A percentile compares a stretch with the other conserved stretches of the same genome.
These are phyloP conservation scores for Ramaria sp. DNA, from an alignment of 768 basidiomycete species.

Conservation along the genomic window DNA sequence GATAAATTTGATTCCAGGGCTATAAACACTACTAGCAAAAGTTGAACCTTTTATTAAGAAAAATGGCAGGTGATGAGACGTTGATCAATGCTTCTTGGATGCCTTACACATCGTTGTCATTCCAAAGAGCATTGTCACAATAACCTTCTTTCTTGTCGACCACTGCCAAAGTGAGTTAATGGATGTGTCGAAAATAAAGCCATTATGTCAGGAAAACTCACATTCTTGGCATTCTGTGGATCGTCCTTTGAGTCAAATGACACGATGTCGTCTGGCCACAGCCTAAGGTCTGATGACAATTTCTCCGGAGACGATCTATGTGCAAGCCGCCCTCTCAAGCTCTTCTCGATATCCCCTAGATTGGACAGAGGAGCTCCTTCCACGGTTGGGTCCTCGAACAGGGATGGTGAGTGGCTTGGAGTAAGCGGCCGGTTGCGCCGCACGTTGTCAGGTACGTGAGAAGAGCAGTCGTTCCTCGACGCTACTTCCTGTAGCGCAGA, in stretches of 20 bases:
- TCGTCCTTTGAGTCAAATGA: conserved; percentile 16
- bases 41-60: conserved; percentile 14
- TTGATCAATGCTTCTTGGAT: neutral
- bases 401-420: neutral
- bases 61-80: neutral
- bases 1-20: conserved; percentile 16
- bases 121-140: conserved; percentile 18
- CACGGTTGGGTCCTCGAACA: neutral
- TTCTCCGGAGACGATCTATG: too few species aligned
- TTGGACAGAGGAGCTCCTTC: neutral
- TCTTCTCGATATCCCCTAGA: neutral
- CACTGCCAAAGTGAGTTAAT: conserved; percentile 2
- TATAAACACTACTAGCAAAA: conserved; percentile 21
- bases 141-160: conserved; percentile 13
- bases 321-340: neutral
- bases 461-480: neutral
- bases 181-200: neutral
- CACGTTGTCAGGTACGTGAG: neutral
- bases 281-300: conserved; percentile 7
- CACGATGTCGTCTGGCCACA: conserved; percentile 16
- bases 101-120: conserved; percentile 18
- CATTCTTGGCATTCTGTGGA: conserved; percentile 20
- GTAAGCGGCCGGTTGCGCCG: neutral
- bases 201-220: neutral
- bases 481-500: neutral